phyloP scores from a whole-genome alignment of 768 basidiomycete species.

The Podaxis rugospora region DNA sequence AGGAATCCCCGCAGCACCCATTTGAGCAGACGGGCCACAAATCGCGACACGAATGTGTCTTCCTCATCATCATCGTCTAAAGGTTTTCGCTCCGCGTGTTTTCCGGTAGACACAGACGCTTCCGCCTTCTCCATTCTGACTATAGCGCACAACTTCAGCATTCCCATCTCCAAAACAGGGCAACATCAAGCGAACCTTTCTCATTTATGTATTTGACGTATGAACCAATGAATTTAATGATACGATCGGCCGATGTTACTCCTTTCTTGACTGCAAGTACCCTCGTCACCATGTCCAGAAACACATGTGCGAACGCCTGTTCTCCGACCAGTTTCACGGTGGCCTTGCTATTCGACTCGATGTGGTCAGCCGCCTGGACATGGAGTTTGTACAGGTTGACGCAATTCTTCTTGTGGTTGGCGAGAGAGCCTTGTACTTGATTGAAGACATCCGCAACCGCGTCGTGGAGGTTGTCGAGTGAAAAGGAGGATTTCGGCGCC shows the following conservation, averaged over 20 bases:
- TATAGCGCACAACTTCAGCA: constrained; percentile 10
- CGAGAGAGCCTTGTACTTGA: constrained; percentile 72
- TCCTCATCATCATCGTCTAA: constrained; percentile 51
- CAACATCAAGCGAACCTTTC: constrained; percentile 54
- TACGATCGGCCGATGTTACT: constrained; percentile 69
- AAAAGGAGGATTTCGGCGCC: constrained; percentile 13
- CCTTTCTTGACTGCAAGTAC: constrained; percentile 87
- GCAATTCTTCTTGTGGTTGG: constrained; percentile 93
- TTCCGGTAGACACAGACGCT: constrained; percentile 15
- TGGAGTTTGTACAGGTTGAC: constrained; percentile 86
- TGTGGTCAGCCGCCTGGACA: constrained; percentile 51
- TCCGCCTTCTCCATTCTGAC: constrained; percentile 28
- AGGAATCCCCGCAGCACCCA: constrained; percentile 79
- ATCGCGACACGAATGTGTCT: constrained; percentile 65
- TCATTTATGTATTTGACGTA: constrained; percentile 81
- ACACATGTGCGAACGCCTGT: constrained; percentile 68
- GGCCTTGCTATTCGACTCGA: constrained; percentile 42
- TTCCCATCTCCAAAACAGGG: not conserved
- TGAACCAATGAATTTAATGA: constrained; percentile 80
- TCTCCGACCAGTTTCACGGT: constrained; percentile 66
- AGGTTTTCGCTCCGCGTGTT: constrained; percentile 22
- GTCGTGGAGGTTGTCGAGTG: constrained; percentile 30
- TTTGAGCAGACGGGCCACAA: constrained; percentile 60
- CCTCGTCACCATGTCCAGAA: constrained; percentile 69
- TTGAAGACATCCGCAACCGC: constrained; percentile 52